A percentile compares a stretch with the other conserved stretches of the same genome.
Evolutionary conservation across 2,329 filamentous ascomycete genomes (phyloP).

Genomic region (Calcarisporium arbuscula): DNA sequence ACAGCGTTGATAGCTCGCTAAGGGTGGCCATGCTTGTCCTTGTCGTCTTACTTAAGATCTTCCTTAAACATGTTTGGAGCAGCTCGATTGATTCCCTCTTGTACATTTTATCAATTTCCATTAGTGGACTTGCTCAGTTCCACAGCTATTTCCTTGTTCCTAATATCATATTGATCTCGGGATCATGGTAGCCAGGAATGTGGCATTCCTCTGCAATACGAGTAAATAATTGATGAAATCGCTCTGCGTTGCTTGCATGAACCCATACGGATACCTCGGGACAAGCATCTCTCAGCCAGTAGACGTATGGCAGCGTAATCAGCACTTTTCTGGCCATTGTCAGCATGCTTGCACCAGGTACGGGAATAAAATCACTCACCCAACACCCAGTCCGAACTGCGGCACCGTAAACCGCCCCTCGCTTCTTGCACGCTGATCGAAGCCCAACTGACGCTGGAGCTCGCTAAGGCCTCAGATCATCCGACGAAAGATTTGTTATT

Average conservation of each 20-base stretch:
- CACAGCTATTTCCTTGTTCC: slow-evolving; percentile 20
- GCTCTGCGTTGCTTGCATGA: slow-evolving; percentile 22
- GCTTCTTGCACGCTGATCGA: too few relatives aligned
- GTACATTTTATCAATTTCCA: slow-evolving; percentile 22
- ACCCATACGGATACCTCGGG: slow-evolving; percentile 24
- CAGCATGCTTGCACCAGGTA: too few relatives aligned
- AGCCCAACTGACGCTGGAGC: too few relatives aligned
- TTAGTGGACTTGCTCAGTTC: slow-evolving; percentile 14
- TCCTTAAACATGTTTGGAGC: slow-evolving; percentile 13
- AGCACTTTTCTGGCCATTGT: slow-evolving; percentile 22
- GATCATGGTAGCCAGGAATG: slow-evolving; percentile 16
- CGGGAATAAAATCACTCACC: too few relatives aligned
- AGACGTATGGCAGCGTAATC: slow-evolving; percentile 22
- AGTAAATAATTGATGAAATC: slow-evolving; percentile 20
- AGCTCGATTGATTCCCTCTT: slow-evolving; percentile 18
- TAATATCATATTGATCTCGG: slow-evolving; percentile 16
- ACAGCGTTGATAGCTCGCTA: slow-evolving; percentile 12
- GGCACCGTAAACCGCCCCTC: too few relatives aligned
- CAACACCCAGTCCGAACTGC: too few relatives aligned
- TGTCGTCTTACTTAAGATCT: slow-evolving; percentile 10
- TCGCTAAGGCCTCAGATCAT: too few relatives aligned
- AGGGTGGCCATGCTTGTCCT: too few relatives aligned
- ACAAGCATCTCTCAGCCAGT: slow-evolving; percentile 13
- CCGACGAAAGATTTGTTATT: too few relatives aligned
- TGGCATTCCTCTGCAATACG: slow-evolving; percentile 19